phyloP scores from a whole-genome alignment of 768 basidiomycete genomes.

The Chalciporus piperatus region DNA sequence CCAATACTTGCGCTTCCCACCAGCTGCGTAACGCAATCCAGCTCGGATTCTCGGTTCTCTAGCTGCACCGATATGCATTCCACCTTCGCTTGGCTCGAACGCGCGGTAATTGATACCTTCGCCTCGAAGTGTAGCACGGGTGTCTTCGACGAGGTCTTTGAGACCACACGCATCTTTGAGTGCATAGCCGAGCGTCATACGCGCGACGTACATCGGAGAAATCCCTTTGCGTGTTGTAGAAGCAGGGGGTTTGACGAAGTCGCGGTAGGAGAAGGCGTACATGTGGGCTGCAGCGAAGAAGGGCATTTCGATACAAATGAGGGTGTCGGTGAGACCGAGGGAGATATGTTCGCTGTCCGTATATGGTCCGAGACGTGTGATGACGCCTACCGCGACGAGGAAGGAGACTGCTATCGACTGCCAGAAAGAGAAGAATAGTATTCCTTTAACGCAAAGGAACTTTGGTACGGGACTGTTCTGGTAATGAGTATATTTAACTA shows the following conservation, averaged over 20 bases:
- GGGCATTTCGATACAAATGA: constrained; percentile 98
- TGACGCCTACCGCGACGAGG: constrained; percentile 78
- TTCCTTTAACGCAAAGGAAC: constrained; percentile 98
- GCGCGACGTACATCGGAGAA: constrained; percentile 62
- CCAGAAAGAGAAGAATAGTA: constrained; percentile 99
- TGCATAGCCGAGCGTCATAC: constrained; percentile 87
- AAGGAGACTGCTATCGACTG: constrained; percentile 84
- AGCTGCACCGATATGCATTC: constrained; percentile 86
- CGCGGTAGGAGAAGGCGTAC: constrained; percentile 89
- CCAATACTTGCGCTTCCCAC: constrained; percentile 97
- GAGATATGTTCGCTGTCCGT: constrained; percentile 88
- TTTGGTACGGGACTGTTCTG: constrained; percentile 80
- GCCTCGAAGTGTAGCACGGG: constrained; percentile 76
- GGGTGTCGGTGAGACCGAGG: constrained; percentile 81
- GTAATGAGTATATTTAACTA: too few relatives aligned
- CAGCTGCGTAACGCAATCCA: constrained; percentile 85
- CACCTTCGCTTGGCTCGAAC: constrained; percentile 94
- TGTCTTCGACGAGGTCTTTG: constrained; percentile 85
- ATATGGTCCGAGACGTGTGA: constrained; percentile 82
- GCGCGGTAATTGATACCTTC: constrained; percentile 94
- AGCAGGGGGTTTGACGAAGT: constrained; percentile 65
- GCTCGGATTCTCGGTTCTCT: constrained; percentile 86
- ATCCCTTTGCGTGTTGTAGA: constrained; percentile 16
- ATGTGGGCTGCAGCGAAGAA: constrained; percentile 93
- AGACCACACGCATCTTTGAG: constrained; percentile 85